phyloP scores from a whole-genome alignment of 83 land plant genomes.

The Picea abies region DNA sequence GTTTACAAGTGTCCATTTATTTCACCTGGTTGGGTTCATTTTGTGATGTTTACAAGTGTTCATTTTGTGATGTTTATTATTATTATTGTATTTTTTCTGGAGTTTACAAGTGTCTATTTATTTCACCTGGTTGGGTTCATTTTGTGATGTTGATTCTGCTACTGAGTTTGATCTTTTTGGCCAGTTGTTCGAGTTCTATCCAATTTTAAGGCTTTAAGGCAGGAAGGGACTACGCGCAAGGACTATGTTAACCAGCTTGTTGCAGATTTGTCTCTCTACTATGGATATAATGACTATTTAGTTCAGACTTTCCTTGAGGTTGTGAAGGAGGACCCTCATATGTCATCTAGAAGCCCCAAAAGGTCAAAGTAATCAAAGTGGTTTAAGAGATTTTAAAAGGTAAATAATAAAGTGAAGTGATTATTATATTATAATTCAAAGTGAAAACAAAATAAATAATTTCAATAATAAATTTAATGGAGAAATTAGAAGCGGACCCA shows the following conservation, averaged over 20 bases:
- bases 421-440: too few species aligned
- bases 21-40: constrained; percentile 7
- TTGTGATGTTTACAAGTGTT: not conserved
- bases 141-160: not conserved
- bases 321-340: too few species aligned
- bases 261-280: constrained; percentile 67
- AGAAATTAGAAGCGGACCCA: too few species aligned
- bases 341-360: too few species aligned
- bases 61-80: not conserved
- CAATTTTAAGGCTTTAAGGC: constrained; percentile 72
- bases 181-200: constrained; percentile 90
- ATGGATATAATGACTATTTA: too few species aligned
- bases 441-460: too few species aligned
- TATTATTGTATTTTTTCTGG: not conserved
- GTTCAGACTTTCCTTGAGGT: too few species aligned
- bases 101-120: constrained; percentile 4
- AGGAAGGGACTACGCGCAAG: constrained; percentile 66
- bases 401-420: too few species aligned
- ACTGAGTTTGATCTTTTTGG: constrained; percentile 10
- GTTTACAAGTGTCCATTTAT: constrained; percentile 3
- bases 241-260: constrained; percentile 83
- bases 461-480: too few species aligned
- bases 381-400: too few species aligned
- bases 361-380: too few species aligned
- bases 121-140: constrained; percentile 5